A percentile compares a stretch with the other conserved stretches of the same genome.
Conservation (phyloP, 192 early-diverging fungal species). For the Coemansia sp. region DNA sequence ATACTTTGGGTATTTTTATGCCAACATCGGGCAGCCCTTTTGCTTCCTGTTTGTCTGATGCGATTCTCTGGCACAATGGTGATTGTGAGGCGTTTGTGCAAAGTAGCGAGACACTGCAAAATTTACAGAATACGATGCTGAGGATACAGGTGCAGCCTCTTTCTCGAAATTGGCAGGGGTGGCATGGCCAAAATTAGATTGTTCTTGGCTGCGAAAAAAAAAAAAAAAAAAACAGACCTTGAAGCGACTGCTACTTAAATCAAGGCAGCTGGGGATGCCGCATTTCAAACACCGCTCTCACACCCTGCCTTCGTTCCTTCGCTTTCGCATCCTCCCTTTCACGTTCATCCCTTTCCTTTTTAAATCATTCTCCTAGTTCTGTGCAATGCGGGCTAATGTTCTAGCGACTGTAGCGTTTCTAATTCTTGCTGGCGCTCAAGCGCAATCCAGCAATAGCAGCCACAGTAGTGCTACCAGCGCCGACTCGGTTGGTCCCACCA, state of each 20-base stretch:
- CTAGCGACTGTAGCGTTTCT: not conserved
- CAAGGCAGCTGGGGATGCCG: no score
- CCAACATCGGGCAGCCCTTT: not conserved
- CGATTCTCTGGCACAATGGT: not conserved
- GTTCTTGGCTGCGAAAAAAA: not conserved
- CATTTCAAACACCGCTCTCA: no score
- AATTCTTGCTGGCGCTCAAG: not conserved
- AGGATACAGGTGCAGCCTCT: no score
- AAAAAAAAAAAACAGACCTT: no score
- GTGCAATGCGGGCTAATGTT: not conserved
- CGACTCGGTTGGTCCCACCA: not conserved
- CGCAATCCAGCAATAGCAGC: not conserved
- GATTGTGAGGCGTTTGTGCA: not conserved
- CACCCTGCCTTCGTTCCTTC: no score
- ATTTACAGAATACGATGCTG: no score
- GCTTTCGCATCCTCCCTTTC: not conserved
- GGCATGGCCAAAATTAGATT: slow-evolving; percentile 1
- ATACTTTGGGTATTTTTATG: no score
- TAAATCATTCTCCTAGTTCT: not conserved
- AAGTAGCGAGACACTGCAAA: no score
- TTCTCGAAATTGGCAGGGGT: not conserved
- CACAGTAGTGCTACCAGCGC: not conserved
- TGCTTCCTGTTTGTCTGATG: not conserved
- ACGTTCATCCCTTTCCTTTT: not conserved
- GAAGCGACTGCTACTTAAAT: no score